phyloP scores from a whole-genome alignment of 805 yeast species.

The Teunomyces atbi region DNA sequence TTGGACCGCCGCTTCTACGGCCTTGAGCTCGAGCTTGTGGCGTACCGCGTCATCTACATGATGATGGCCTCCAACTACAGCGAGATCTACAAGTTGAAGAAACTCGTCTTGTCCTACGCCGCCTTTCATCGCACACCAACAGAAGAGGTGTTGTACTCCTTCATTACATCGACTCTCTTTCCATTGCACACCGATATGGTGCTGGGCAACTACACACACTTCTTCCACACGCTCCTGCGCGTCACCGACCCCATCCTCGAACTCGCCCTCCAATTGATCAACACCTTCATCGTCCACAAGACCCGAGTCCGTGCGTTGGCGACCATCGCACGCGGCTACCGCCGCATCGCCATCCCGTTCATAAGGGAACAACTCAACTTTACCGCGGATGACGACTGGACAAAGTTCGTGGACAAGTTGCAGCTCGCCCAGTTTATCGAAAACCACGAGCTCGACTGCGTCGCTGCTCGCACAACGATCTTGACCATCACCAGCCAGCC shows the following conservation, averaged over 20 bases:
- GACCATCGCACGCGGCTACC: conserved; percentile 56
- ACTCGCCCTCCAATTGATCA: conserved; percentile 22
- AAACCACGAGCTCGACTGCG: conserved; percentile 30
- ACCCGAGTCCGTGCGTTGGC: conserved; percentile 58
- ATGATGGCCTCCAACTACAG: conserved; percentile 66
- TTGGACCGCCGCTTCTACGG: conserved; percentile 13
- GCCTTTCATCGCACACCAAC: conserved; percentile 2
- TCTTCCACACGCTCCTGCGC: conserved; percentile 37
- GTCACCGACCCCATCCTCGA: conserved; percentile 9
- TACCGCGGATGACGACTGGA: conserved; percentile 22
- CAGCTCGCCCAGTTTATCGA: conserved; percentile 32
- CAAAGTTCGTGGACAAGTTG: conserved; percentile 41
- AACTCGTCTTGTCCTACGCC: conserved; percentile 8
- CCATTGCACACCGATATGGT: conserved; percentile 17
- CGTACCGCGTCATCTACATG: conserved; percentile 73
- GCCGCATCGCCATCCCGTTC: conserved; percentile 40
- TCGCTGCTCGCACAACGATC: conserved; percentile 33
- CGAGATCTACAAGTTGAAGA: conserved; percentile 48
- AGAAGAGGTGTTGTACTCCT: conserved; percentile 15
- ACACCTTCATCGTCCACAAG: conserved; percentile 50
- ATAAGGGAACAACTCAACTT: conserved; percentile 42
- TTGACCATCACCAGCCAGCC: conserved; percentile 32
- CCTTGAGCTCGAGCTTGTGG: conserved; percentile 57
- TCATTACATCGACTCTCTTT: conserved; percentile 14
- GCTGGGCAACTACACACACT: conserved; percentile 49